Base-by-base conservation (phyloP, 257 asterid species). In the Solanum sitiens region DNA sequence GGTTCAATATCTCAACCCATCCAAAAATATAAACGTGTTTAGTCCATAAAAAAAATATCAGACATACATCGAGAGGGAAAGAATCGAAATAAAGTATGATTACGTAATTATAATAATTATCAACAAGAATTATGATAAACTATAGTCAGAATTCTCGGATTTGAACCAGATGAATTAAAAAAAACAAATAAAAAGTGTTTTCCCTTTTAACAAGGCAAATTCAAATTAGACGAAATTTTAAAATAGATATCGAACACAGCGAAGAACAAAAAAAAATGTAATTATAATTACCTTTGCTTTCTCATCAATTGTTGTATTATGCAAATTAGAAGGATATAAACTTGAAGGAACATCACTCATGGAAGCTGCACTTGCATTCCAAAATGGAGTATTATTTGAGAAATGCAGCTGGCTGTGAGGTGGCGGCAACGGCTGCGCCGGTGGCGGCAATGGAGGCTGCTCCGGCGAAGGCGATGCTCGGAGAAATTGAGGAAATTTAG, bases 381-480 rank as follows among this genome's bases (percentile, higher is more conserved):
- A 95, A 90, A 93, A 93, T 9, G 97, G 96, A 3, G 98, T 91
- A 86, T 93, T 95, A 89, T 96, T 96, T 80, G 95, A 92, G 89
- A 95, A 94, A 85, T 96, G 99, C 88, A 96, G 91, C 86, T 94
- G 95, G 67, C 91, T 88, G 9, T 87, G 92, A 25, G 88, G 80
- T 44, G 88, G 87, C 42, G 90, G 83, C 56, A 40, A 8, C 18
- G 32, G 73, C 67, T 4, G 33, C 8, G 6, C 7, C 7, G 45
- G 10, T n/a, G 61, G 87, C 86, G 50, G 74, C 83, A 56, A 39
- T 2, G 27, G 53, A 14, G 27, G 88, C 80, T 90, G 98, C 84
- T 90, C 92, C 12, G 95, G 92, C 13, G 95, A 92, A 30, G 9
- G 14, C 1, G 97, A 89, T 7, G 87, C 73, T 76, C 92, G 89